A percentile compares a stretch with the other conserved stretches of the same genome.
These are phyloP conservation scores for Hypoxylon perforatum DNA, from an alignment of 495 filamentous ascomycete genomes.

Conservation along the genomic window DNA sequence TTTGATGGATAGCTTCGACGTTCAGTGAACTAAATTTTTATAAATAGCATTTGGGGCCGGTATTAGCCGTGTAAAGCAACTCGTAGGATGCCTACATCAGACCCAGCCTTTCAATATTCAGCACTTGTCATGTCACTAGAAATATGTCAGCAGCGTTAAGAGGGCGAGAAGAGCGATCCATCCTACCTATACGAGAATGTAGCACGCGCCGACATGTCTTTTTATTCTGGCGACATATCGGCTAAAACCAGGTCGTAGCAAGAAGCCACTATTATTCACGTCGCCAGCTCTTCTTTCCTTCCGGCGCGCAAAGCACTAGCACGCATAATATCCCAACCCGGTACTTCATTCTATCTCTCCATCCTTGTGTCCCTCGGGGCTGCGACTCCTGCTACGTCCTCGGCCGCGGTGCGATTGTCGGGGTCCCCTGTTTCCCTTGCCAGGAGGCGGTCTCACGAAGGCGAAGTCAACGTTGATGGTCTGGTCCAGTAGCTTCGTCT, in stretches of 20 bases:
- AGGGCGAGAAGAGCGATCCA: background rate
- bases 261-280: slow-evolving; percentile 5
- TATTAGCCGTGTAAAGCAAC: too few relatives aligned
- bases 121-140: background rate
- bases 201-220: slow-evolving; percentile 50
- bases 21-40: too few relatives aligned
- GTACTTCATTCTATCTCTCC: slow-evolving; percentile 40
- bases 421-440: slow-evolving; percentile 65
- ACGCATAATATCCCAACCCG: background rate
- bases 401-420: slow-evolving; percentile 59
- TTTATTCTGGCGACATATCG: slow-evolving; percentile 50
- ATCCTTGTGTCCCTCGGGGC: slow-evolving; percentile 51
- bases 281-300: background rate
- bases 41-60: too few relatives aligned
- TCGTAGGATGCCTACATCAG: too few relatives aligned
- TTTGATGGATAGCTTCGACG: too few relatives aligned
- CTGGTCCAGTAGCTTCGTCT: slow-evolving; percentile 88
- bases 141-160: slow-evolving; percentile 10
- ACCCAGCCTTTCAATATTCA: too few relatives aligned
- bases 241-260: slow-evolving; percentile 42
- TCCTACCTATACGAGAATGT: slow-evolving; percentile 42
- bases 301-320: background rate
- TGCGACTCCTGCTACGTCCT: slow-evolving; percentile 58
- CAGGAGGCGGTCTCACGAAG: slow-evolving; percentile 92
- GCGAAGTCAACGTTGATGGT: slow-evolving; percentile 94